phyloP scores from a whole-genome alignment of 331 rosid species.

The Saraca asoca region DNA sequence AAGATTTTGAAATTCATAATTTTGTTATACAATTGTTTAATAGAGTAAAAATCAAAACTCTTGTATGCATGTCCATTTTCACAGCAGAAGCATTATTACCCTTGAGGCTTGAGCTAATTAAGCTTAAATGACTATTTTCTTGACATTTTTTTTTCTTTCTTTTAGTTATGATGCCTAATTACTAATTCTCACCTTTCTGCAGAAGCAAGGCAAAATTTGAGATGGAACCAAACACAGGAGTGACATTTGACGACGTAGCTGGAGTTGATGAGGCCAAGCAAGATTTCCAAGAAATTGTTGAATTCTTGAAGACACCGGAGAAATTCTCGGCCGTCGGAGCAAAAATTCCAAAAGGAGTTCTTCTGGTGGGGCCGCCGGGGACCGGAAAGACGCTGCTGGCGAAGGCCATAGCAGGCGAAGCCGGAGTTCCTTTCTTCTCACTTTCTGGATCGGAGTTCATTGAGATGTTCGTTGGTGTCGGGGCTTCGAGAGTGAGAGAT shows the following conservation, averaged over 20 bases:
- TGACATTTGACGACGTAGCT: conserved; percentile 77
- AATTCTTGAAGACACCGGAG: conserved; percentile 69
- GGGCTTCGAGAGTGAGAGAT: conserved; percentile 85
- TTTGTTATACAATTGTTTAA: too few relatives aligned
- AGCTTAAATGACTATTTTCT: too few relatives aligned
- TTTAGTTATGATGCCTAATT: too few relatives aligned
- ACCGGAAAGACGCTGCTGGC: conserved; percentile 84
- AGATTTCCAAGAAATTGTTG: conserved; percentile 76
- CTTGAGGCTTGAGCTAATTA: too few relatives aligned
- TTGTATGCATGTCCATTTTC: too few relatives aligned
- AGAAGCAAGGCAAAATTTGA: conserved; percentile 77
- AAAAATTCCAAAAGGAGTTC: conserved; percentile 74
- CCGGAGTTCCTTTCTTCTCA: conserved; percentile 83
- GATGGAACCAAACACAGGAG: conserved; percentile 87
- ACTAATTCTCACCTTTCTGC: too few relatives aligned
- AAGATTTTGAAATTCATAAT: too few relatives aligned
- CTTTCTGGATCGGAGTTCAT: conserved; percentile 84
- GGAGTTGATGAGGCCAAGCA: conserved; percentile 90
- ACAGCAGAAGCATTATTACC: too few relatives aligned
- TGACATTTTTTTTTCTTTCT: too few relatives aligned
- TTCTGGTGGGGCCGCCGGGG: conserved; percentile 77
- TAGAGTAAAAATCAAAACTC: too few relatives aligned
- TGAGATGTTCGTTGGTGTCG: conserved; percentile 88
- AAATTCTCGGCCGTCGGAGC: conserved; percentile 78
- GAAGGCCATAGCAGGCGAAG: conserved; percentile 86